phyloP scores from a whole-genome alignment of 768 basidiomycete genomes.

The Mycena haematopus region DNA sequence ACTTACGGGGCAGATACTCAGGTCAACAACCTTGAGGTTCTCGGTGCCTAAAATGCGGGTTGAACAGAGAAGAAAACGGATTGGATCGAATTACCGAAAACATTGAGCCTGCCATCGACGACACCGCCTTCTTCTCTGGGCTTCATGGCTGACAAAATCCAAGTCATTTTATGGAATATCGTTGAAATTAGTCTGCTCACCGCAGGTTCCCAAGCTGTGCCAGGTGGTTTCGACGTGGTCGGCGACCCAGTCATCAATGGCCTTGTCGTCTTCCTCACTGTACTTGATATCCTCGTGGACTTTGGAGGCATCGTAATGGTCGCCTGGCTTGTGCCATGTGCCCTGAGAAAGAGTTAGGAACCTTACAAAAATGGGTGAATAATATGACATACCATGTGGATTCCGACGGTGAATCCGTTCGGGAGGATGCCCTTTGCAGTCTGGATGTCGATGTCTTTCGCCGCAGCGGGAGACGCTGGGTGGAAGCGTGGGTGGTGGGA shows the following conservation, averaged over 20 bases:
- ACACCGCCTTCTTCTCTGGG: conserved; percentile 70
- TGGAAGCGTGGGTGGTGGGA: conserved; percentile 81
- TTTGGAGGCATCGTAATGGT: conserved; percentile 58
- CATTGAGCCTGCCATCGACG: conserved; percentile 66
- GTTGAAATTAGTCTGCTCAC: conserved; percentile 34
- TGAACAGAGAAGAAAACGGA: background rate
- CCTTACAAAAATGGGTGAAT: background rate
- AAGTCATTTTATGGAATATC: background rate
- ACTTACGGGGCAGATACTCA: conserved; percentile 75
- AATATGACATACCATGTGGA: conserved; percentile 62
- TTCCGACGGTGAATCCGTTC: conserved; percentile 67
- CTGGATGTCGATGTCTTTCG: conserved; percentile 67
- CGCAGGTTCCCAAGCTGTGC: conserved; percentile 68
- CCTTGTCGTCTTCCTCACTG: conserved; percentile 69
- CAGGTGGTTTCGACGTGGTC: conserved; percentile 81
- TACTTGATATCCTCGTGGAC: conserved; percentile 72
- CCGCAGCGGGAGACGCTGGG: conserved; percentile 66
- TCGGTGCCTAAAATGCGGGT: conserved; percentile 48
- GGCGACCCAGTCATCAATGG: conserved; percentile 65
- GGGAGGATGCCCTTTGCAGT: conserved; percentile 70
- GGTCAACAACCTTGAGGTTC: conserved; percentile 71
- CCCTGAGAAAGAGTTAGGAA: conserved; percentile 33
- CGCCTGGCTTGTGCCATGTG: conserved; percentile 65
- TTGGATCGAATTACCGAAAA: conserved; percentile 47
- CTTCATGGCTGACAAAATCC: conserved; percentile 59